A percentile compares a stretch with the other conserved stretches of the same genome.
These are phyloP conservation scores for Phallus indusiatus DNA, from an alignment of 768 basidiomycete species.

Conservation along the genomic window DNA sequence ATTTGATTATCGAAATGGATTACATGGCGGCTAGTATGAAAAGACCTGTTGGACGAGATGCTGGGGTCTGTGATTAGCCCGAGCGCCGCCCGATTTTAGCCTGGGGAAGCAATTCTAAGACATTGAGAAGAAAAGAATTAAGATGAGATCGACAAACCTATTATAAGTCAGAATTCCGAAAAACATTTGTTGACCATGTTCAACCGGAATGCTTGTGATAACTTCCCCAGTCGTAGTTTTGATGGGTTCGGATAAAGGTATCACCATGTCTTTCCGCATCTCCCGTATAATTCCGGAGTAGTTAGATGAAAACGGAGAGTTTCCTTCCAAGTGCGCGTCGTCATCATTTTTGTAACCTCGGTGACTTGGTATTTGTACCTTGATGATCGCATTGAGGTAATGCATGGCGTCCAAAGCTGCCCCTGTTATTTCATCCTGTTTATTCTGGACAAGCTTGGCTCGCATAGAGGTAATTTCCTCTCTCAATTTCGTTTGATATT, in stretches of 20 bases:
- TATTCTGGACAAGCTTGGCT: slow-evolving; percentile 15
- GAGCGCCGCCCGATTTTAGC: too few relatives aligned
- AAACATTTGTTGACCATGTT: slow-evolving; percentile 14
- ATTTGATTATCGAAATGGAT: too few relatives aligned
- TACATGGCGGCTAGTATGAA: too few relatives aligned
- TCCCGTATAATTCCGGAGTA: slow-evolving; percentile 18
- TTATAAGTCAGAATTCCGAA: slow-evolving; percentile 11
- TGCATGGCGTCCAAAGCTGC: slow-evolving; percentile 43
- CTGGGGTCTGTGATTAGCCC: too few relatives aligned
- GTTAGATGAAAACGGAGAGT: slow-evolving; percentile 25
- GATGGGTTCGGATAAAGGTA: slow-evolving; percentile 25
- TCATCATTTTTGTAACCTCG: background rate
- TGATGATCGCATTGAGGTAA: slow-evolving; percentile 39
- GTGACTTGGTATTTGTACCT: slow-evolving; percentile 20
- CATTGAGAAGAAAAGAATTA: background rate
- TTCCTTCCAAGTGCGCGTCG: slow-evolving; percentile 14
- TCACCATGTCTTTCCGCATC: slow-evolving; percentile 21
- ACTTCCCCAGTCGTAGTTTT: slow-evolving; percentile 16
- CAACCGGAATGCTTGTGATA: slow-evolving; percentile 14
- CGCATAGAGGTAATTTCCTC: background rate
- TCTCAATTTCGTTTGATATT: background rate
- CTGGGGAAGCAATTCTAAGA: background rate
- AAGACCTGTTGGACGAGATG: too few relatives aligned
- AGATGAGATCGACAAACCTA: background rate
- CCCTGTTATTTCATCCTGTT: slow-evolving; percentile 32